Conservation (phyloP, 1,139 yeast genomes). For the Petasospora fabianii region DNA sequence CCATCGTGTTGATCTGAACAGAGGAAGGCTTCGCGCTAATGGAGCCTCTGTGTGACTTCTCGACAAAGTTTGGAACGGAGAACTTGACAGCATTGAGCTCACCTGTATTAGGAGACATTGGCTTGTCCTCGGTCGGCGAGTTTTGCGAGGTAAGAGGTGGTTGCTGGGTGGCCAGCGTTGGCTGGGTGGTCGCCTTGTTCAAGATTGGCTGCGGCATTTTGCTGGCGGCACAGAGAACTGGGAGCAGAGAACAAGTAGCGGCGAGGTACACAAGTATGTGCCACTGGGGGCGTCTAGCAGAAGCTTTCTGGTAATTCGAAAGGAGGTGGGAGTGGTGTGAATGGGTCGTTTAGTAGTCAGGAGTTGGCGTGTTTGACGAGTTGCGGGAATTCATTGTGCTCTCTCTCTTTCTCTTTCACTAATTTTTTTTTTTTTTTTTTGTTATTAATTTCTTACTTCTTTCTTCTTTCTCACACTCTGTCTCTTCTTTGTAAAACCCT, state of each 20-base stretch:
- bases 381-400: neutral
- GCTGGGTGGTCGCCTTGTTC: conserved; percentile 14
- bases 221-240: neutral
- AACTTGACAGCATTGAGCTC: conserved; percentile 28
- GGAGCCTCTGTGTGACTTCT: conserved; percentile 44
- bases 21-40: conserved; percentile 43
- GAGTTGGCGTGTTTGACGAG: neutral
- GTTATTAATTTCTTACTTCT: neutral
- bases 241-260: neutral
- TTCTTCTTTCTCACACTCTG: neutral
- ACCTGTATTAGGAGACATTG: conserved; percentile 7
- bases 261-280: too few species aligned
- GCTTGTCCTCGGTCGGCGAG: conserved; percentile 7
- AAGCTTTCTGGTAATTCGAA: too few species aligned
- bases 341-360: neutral
- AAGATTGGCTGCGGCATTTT: conserved; percentile 23
- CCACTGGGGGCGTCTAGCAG: too few species aligned
- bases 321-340: too few species aligned
- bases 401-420: neutral
- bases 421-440: neutral
- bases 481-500: too few species aligned
- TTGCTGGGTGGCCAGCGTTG: neutral
- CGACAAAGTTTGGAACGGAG: conserved; percentile 32
- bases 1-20: conserved; percentile 22
- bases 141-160: neutral